A percentile compares a stretch with the other conserved stretches of the same genome.
Evolutionary conservation across 169 alveolate species (phyloP).

Genomic region (Eimeria acervulina): DNA sequence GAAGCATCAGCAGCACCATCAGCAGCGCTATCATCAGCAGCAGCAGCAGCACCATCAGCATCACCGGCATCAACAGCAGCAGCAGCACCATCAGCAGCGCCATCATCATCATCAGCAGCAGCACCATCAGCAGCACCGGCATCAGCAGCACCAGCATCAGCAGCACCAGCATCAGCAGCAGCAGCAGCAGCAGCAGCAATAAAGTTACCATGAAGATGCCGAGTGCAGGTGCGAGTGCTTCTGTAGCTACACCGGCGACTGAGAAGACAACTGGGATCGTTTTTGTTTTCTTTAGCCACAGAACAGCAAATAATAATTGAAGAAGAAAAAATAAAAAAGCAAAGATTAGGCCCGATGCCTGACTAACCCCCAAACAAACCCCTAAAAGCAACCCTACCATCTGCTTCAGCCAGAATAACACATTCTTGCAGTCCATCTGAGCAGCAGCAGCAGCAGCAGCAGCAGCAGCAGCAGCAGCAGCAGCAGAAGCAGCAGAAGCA

Average conservation of each 20-base stretch:
- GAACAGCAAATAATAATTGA: not conserved
- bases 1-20: no score
- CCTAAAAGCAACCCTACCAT: not conserved
- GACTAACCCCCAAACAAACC: not conserved
- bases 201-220: not conserved
- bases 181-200: constrained; percentile 28
- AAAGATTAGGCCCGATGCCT: not conserved
- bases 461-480: no score
- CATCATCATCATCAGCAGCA: no score
- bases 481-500: no score
- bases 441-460: no score
- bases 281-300: not conserved
- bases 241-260: not conserved
- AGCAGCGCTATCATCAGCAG: no score
- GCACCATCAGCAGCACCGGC: no score
- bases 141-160: no score
- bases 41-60: no score
- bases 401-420: constrained; percentile 32
- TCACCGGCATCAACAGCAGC: not conserved
- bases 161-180: not conserved
- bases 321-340: not conserved
- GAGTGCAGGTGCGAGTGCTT: constrained; percentile 6
- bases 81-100: not conserved
- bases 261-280: not conserved
- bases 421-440: constrained; percentile 17